Evolutionary conservation across 441 rosid species (phyloP), one percentile per base, ranked within the genome.

Genomic region (Erodium texanum): DNA sequence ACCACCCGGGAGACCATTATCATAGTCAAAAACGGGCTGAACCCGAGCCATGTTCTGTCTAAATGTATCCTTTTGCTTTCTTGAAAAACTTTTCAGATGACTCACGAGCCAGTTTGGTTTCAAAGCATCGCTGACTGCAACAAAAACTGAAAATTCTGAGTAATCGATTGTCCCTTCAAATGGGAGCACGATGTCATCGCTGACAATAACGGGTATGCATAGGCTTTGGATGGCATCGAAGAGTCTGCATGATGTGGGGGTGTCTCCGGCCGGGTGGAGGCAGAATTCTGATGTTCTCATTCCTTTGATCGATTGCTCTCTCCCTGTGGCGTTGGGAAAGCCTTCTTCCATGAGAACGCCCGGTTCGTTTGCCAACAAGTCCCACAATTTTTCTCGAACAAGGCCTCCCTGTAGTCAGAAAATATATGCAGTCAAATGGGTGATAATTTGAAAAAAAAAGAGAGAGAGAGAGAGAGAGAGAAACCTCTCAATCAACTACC

Each of bases 261-360:
- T 89, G 70, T 91, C 99, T 64, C 99, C 99, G 0, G 96, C 96
- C 5, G 97, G 99, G 75, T 93, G 98, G 75, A 93, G 82, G 75
- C 97, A 93, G 78, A 90, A 93, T 70, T 90, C 92, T 9, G 95
- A 89, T 23, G 85, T 80, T 74, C 95, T 84, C 96, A 89, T 91
- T 71, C 96, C 96, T 79, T 62, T 78, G 23, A 91, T 89, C 19
- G 99, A 90, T 68, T 87, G 90, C 76, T 88, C 92, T 59, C 82
- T 84, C 23, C 96, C 97, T 0, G 93, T 91, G 59, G 93, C 95
- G 77, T 88, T 89, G n/a, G 99, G 96, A 69, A 91, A 93, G 71
- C 99, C 99, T 88, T 93, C 99, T 83, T 93, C 96, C 89, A 93
- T 86, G 56, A 89, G 61, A 19, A 87, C 76, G 1, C 84, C 78